Evolutionary conservation across 352 stramenopile genomes (phyloP).

Genomic region (Pythium brassicae): DNA sequence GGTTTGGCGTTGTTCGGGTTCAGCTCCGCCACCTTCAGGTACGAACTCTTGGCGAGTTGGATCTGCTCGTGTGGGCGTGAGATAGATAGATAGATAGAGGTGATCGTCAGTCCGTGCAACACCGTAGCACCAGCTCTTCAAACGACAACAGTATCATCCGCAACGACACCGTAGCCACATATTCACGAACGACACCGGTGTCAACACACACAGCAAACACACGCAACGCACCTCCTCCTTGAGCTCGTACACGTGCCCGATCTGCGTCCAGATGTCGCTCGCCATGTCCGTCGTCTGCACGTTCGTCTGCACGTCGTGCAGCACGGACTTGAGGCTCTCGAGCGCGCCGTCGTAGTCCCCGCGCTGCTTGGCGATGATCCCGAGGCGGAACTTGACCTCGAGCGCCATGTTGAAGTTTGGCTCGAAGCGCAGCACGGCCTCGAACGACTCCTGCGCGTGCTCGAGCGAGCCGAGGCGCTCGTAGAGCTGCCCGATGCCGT

Average conservation of each 20-base stretch:
- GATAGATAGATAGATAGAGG: too few relatives aligned
- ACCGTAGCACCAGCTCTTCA: too few relatives aligned
- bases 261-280: conserved; percentile 85
- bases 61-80: conserved; percentile 32
- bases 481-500: conserved; percentile 84
- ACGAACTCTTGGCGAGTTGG: conserved; percentile 80
- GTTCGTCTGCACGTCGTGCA: conserved; percentile 76
- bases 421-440: conserved; percentile 80
- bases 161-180: too few relatives aligned
- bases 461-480: conserved; percentile 79
- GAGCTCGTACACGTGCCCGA: conserved; percentile 84
- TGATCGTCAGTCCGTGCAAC: too few relatives aligned
- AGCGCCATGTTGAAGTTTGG: conserved; percentile 87
- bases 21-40: conserved; percentile 79
- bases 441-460: conserved; percentile 83
- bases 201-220: not conserved
- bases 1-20: conserved; percentile 84
- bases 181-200: not conserved
- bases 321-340: conserved; percentile 79
- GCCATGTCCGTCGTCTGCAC: conserved; percentile 83
- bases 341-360: conserved; percentile 76
- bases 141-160: too few relatives aligned
- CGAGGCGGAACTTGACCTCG: conserved; percentile 83
- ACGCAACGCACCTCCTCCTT: conserved; percentile 54
- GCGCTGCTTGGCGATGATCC: conserved; percentile 83